Evolutionary conservation across 1,284 basidiomycete species (phyloP), one percentile per base, ranked within the genome.

Genomic region (Rhizoctonia solani): DNA sequence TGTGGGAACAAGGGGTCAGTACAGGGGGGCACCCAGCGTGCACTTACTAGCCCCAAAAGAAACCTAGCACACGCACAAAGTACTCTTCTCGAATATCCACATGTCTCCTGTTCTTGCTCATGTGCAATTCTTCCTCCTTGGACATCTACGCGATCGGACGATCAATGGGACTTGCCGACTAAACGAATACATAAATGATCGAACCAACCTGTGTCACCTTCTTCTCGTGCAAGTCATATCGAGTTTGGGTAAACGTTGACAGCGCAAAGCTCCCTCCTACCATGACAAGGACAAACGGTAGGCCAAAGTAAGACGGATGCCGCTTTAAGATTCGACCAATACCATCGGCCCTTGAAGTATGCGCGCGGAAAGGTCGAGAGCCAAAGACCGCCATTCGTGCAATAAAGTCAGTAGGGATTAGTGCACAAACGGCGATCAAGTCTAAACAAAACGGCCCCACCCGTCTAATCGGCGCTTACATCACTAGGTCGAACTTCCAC

Each of bases 61-160:
- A 34, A 34, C 32, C 49, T 0, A 9, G 32, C 21, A 6, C 21
- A 87, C 92, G 77, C 79, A 95, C 93, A 75, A 90, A 98, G 78
- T 98, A 98, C 76, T 98, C 96, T 77, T 98, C 95, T 54, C 93
- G 80, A 25, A 98, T 89, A 76, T 98, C 95, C 68, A 98, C 87
- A 79, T 87, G 90, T 79, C 90, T 92, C 76, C 92, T 83, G 54
- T 88, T 85, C 78, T 84, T 87, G 71, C 87, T 84, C 77, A 98
- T 82, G 3, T 88, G 85, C 49, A 97, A 80, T 73, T 92, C 90
- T 73, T 97, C 88, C 76, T 97, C 91, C 73, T 88, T 89, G 34
- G 84, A 83, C 34, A 98, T 77, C 86, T 92, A 69, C 16, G 39
- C 19, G 11, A 19, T 4, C 5, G 14, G 23, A 25, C 46, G 11